Conservation (phyloP, 2,329 filamentous ascomycete genomes). For the Ophiostoma sp. region DNA sequence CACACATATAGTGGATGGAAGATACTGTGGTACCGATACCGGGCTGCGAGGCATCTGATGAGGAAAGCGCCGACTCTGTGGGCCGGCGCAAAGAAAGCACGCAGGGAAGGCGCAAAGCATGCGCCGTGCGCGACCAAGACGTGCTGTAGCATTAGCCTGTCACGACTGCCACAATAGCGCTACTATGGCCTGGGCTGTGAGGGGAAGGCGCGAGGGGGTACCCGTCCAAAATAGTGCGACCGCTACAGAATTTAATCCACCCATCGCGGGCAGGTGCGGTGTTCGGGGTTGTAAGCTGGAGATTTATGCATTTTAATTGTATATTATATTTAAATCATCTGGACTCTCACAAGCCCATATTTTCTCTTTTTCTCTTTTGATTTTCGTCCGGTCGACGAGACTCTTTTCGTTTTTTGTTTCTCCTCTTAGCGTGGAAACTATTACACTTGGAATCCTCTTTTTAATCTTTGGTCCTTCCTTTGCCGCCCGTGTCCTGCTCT, state of each 20-base stretch:
- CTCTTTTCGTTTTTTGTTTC: constrained; percentile 9
- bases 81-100: constrained; percentile 18
- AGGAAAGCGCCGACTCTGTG: constrained; percentile 2
- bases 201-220: constrained; percentile 4
- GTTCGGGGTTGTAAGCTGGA: constrained; percentile 12
- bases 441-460: not conserved
- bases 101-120: constrained; percentile 15
- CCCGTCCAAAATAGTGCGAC: constrained; percentile 8
- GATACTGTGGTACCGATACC: constrained; percentile 22
- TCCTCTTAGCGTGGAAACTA: constrained; percentile 1
- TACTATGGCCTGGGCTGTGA: not conserved
- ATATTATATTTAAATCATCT: not conserved
- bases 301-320: constrained; percentile 9
- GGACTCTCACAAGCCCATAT: constrained; percentile 13
- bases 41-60: constrained; percentile 10
- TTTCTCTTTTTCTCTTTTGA: constrained; percentile 15
- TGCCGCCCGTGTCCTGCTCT: constrained; percentile 14
- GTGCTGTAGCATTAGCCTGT: constrained; percentile 5
- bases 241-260: not conserved
- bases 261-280: constrained; percentile 16
- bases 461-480: not conserved
- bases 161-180: not conserved
- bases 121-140: constrained; percentile 16
- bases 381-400: constrained; percentile 8
- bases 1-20: not conserved